Conservation (phyloP, 345 rosid genomes). For the Camelina sativa region DNA sequence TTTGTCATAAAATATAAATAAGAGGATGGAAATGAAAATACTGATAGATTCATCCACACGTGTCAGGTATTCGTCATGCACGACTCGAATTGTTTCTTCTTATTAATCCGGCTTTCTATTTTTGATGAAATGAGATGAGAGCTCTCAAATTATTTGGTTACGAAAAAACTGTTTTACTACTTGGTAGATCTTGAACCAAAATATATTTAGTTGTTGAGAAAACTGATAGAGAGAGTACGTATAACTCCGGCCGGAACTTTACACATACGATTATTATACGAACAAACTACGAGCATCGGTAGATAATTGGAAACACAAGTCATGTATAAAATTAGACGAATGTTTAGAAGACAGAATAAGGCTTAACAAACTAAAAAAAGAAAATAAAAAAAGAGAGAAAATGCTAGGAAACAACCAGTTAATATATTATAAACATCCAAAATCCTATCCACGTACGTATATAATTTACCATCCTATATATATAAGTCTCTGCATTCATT, state of each 20-base stretch:
- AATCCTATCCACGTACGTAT: background rate
- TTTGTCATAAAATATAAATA: background rate
- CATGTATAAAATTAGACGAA: background rate
- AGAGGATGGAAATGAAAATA: constrained; percentile 22
- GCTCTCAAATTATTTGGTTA: background rate
- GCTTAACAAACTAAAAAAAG: background rate
- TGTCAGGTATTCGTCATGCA: background rate
- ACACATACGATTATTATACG: background rate
- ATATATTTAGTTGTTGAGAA: background rate
- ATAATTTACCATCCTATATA: background rate
- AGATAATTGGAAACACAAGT: background rate
- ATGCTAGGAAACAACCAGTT: background rate
- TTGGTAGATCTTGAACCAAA: background rate
- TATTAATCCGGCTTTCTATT: background rate
- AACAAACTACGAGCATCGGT: background rate
- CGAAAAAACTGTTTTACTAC: background rate
- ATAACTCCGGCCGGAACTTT: constrained; percentile 2
- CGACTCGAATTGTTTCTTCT: background rate
- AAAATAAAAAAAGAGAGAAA: background rate
- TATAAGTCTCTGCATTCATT: constrained; percentile 8
- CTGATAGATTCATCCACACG: background rate
- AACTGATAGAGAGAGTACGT: background rate
- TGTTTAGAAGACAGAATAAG: background rate
- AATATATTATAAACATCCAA: background rate
- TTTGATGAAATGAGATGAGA: background rate